Evolutionary conservation across 1,284 basidiomycete species (phyloP).

Genomic region (Puccinia polysora): DNA sequence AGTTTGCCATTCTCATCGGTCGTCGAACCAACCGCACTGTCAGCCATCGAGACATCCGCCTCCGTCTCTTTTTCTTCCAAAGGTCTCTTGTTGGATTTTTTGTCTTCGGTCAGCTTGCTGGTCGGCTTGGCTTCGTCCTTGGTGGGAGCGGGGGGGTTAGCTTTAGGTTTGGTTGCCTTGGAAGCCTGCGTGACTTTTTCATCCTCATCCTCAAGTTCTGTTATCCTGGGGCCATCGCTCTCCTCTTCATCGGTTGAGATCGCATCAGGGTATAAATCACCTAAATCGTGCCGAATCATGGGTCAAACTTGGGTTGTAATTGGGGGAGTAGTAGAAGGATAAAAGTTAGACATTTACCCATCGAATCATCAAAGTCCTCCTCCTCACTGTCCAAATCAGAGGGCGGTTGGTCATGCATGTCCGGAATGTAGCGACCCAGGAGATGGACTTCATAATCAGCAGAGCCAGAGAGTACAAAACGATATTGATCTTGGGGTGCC

Average conservation of each 20-base stretch:
- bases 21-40: background rate
- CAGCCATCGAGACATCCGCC: conserved; percentile 41
- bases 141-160: background rate
- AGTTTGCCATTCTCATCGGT: conserved; percentile 23
- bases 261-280: conserved; percentile 17
- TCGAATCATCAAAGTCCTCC: conserved; percentile 23
- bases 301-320: background rate
- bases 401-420: conserved; percentile 14
- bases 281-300: background rate
- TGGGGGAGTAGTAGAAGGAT: background rate
- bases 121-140: conserved; percentile 25
- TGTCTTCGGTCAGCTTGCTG: background rate
- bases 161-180: conserved; percentile 2
- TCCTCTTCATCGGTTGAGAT: conserved; percentile 28
- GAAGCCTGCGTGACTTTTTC: background rate
- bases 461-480: conserved; percentile 31
- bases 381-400: conserved; percentile 34
- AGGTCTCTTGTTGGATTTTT: conserved; percentile 30
- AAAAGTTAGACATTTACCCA: conserved; percentile 21
- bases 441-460: conserved; percentile 40
- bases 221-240: background rate
- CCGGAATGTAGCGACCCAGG: conserved; percentile 30
- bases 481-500: conserved; percentile 39
- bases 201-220: conserved; percentile 27
- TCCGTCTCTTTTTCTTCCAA: conserved; percentile 30